A percentile compares a stretch with the other conserved stretches of the same genome.
Conservation (phyloP, 2,329 filamentous ascomycete genomes). For the Capronia coronata region DNA sequence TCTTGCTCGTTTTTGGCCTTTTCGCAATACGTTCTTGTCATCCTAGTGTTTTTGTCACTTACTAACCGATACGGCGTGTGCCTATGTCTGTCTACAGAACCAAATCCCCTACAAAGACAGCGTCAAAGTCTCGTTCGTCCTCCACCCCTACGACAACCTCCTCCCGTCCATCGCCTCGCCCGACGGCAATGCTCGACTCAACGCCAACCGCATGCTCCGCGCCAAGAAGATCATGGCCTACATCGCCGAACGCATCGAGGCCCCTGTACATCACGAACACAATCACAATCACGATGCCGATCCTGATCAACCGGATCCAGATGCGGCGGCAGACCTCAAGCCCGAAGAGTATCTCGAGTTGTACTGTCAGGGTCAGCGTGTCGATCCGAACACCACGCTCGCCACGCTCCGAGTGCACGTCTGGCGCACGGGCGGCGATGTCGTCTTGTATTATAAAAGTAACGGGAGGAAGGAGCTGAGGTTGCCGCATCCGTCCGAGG, state of each 20-base stretch:
- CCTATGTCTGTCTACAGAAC: slow-evolving; percentile 49
- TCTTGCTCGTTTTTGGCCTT: too few species aligned
- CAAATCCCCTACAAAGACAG: slow-evolving; percentile 79
- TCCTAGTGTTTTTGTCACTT: too few species aligned
- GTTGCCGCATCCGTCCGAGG: slow-evolving; percentile 25
- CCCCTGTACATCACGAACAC: too few species aligned
- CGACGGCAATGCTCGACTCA: slow-evolving; percentile 81
- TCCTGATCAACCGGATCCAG: slow-evolving; percentile 1
- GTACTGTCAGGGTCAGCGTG: slow-evolving; percentile 69
- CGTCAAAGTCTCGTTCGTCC: slow-evolving; percentile 88
- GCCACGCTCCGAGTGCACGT: slow-evolving; percentile 85
- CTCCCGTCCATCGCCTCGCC: slow-evolving; percentile 67
- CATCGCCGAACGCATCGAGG: slow-evolving; percentile 84
- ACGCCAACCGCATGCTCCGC: slow-evolving; percentile 92
- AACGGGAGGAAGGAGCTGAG: slow-evolving; percentile 66
- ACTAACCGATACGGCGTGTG: not conserved
- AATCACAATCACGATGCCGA: slow-evolving; percentile 23
- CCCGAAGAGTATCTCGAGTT: slow-evolving; percentile 93
- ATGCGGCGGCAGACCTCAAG: slow-evolving; percentile 42
- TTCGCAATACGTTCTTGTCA: too few species aligned
- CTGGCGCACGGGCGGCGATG: slow-evolving; percentile 92
- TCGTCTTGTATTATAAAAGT: slow-evolving; percentile 81
- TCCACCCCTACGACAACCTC: slow-evolving; percentile 70
- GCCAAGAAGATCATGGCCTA: slow-evolving; percentile 93
- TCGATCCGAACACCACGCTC: slow-evolving; percentile 82